Conservation (phyloP, 768 basidiomycete genomes). For the Mycena rebaudengoi region DNA sequence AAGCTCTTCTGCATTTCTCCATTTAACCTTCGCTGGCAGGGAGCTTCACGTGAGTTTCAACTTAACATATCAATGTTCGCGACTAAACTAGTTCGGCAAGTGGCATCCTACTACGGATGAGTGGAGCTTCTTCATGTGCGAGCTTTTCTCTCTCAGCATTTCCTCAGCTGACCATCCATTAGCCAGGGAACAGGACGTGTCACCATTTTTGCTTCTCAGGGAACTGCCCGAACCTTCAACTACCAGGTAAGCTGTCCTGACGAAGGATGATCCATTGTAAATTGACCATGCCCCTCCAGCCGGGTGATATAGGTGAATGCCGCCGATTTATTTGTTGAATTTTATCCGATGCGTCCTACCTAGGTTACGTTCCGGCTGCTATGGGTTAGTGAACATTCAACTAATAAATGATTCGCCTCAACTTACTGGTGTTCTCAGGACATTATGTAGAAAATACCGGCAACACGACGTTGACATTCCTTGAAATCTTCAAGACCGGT, state of each 20-base stretch:
- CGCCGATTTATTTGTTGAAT: neutral
- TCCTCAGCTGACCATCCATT: neutral
- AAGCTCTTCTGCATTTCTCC: neutral
- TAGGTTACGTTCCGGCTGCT: constrained; percentile 65
- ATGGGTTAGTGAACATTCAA: constrained; percentile 49
- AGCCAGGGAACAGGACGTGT: constrained; percentile 64
- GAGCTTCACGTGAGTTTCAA: constrained; percentile 60
- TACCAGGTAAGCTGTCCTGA: constrained; percentile 49
- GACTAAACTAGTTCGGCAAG: constrained; percentile 38
- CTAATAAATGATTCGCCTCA: neutral
- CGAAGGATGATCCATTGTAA: neutral
- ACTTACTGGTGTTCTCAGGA: constrained; percentile 38
- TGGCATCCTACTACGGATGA: constrained; percentile 79
- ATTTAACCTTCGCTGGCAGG: constrained; percentile 34
- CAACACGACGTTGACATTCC: constrained; percentile 55
- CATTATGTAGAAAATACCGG: constrained; percentile 66
- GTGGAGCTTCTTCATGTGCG: constrained; percentile 67
- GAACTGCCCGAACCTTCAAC: constrained; percentile 66
- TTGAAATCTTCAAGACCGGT: constrained; percentile 58
- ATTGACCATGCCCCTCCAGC: constrained; percentile 32
- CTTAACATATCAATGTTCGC: neutral
- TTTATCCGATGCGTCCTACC: neutral
- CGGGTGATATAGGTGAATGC: constrained; percentile 64
- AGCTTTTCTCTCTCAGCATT: constrained; percentile 1
- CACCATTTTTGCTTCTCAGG: constrained; percentile 62